Conservation (phyloP, 176 grass and related monocot genomes). For the Eremochloa ophiuroides region DNA sequence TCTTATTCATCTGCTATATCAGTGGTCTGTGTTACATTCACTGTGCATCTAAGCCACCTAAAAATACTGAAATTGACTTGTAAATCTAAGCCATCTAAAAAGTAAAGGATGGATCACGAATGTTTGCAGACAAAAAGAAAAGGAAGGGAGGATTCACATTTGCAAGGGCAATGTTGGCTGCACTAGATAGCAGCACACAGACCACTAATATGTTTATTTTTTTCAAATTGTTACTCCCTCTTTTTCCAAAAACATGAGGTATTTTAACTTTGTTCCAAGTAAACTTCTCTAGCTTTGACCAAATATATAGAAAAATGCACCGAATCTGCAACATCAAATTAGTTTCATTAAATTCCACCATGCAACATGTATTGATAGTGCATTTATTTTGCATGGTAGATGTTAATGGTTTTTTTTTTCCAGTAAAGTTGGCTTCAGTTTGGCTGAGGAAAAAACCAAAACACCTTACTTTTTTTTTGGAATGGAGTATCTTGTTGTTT, state of each 20-base stretch:
- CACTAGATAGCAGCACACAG: not conserved
- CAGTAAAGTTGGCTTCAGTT: not conserved
- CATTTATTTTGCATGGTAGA: not conserved
- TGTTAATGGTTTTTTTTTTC: too few relatives aligned
- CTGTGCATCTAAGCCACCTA: not conserved
- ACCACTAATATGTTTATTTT: not conserved
- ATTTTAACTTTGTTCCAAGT: not conserved
- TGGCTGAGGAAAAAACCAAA: not conserved
- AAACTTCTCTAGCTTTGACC: not conserved
- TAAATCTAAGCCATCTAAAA: not conserved
- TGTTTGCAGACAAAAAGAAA: not conserved
- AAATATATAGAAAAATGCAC: not conserved
- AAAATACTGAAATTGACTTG: slow-evolving; percentile 4
- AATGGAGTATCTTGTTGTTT: not conserved
- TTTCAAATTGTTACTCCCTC: not conserved
- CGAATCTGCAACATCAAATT: not conserved
- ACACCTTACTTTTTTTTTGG: not conserved
- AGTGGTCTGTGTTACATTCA: not conserved
- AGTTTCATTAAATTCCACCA: not conserved
- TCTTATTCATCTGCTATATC: not conserved
- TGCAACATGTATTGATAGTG: not conserved
- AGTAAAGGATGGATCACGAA: not conserved
- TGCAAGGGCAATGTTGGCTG: not conserved
- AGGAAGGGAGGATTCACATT: not conserved
- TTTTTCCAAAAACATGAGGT: not conserved